Evolutionary conservation across 768 basidiomycete species (phyloP), one percentile per base, ranked within the genome.

Genomic region (Russula emetica): DNA sequence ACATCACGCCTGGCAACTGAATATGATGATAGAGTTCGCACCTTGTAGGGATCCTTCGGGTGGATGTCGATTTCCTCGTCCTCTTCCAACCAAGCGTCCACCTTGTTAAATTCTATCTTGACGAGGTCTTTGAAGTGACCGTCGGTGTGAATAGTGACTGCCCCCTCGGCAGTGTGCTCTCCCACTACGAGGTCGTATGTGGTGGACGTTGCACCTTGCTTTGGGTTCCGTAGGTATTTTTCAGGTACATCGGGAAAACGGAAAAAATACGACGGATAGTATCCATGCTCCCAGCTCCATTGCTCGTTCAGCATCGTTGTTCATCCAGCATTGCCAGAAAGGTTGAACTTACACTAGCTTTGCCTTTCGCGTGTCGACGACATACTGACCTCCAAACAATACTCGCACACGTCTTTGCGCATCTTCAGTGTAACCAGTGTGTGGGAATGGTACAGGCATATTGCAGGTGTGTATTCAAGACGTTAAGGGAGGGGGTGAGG

Each of bases 41-140:
- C 86, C 78, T 88, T 87, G 73, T 85, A 88, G 1, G 85, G 85
- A 70, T 88, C 85, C 68, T 83, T 86, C 9, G 84, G 82, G 63
- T 88, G 86, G 2, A 78, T 75, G 61, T 77, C 83, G 36, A 87
- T 78, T 60, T 82, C 72, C 54, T 88, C 85, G 55, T 86, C 85
- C 69, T 87, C 85, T 74, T 87, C 85, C 57, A 86, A 85, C 86
- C 86, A 87, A 3, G 79, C 78, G 65, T 85, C 85, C 69, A 80
- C 78, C 20, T 78, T 78, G 16, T 73, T 72, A 58, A 84, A 85
- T 14, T 71, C 70, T 62, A 88, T 58, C 70, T 78, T 82, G 42
- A 82, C 73, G 32, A 86, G 74, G 7, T 81, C 82, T 26, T 73
- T 73, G 14, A 85, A 70, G 55, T 76, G 70, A 49, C 77, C 74